A percentile compares a stretch with the other conserved stretches of the same genome.
Conservation (phyloP, 75 land plant species). For the Adiantum capillusveneris region DNA sequence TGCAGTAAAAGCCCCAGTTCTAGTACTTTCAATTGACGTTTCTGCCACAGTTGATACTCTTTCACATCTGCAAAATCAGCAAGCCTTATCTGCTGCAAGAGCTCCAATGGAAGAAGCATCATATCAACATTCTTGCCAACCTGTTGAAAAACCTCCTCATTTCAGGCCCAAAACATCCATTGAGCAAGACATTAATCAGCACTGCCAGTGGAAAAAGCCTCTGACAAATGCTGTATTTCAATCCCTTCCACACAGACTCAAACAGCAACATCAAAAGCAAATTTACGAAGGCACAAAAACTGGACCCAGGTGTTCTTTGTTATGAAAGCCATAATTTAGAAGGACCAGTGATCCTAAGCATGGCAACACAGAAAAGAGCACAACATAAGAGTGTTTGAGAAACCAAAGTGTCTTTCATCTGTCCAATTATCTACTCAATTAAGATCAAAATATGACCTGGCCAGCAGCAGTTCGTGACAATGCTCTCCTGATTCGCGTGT, state of each 20-base stretch:
- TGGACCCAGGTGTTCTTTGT: too few species aligned
- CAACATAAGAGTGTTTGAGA: too few species aligned
- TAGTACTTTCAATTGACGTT: conserved; percentile 52
- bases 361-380: too few species aligned
- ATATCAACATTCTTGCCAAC: conserved; percentile 56
- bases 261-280: too few species aligned
- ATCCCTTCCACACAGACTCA: too few species aligned
- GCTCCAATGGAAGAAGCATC: conserved; percentile 79
- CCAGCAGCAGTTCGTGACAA: conserved; percentile 70
- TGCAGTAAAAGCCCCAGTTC: conserved; percentile 86
- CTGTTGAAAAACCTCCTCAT: conserved; percentile 17
- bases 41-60: conserved; percentile 73
- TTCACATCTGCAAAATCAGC: conserved; percentile 63
- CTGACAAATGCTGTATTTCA: too few species aligned
- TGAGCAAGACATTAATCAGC: not conserved
- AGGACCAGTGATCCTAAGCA: too few species aligned
- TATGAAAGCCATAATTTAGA: too few species aligned
- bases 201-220: too few species aligned
- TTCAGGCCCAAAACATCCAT: not conserved
- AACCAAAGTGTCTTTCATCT: too few species aligned
- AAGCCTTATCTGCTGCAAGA: conserved; percentile 74
- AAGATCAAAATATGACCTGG: conserved; percentile 56
- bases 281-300: too few species aligned
- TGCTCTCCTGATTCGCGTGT: conserved; percentile 64
- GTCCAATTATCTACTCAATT: too few species aligned